Evolutionary conservation across 2,329 filamentous ascomycete genomes (phyloP), one percentile per base, ranked within the genome.

Genomic region (Neofusicoccum cordaticola): DNA sequence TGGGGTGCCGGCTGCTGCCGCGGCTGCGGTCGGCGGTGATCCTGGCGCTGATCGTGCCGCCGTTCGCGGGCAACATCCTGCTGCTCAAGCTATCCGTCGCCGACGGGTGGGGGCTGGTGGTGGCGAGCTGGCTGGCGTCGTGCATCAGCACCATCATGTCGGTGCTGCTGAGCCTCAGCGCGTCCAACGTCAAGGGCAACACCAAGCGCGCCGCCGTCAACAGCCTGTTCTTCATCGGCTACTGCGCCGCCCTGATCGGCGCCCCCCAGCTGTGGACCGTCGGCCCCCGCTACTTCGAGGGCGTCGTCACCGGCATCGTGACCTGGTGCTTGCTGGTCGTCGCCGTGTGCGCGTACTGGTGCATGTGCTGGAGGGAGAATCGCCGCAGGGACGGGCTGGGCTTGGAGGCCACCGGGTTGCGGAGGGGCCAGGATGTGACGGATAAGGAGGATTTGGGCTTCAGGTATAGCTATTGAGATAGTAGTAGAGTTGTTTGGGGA

Each of bases 101-200:
- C 5, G 72, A 76, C 0, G 76, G 78, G 44, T 84, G 82, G 82
- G 80, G 79, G 3, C 76, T 84, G 65, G 81, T 84, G 19, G 77
- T 79, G 2, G 76, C 80, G 0, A 78, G 81, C 0, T 84, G 82
- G 82, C 71, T 84, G 31, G 74, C 79, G 31, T 81, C 79, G 1
- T 79, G 78, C 62, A 81, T 82, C 65, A 79, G 79, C 8, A 73
- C 77, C 34, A 70, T 74, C 37, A 78, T 77, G 77, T 78, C 76
- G 3, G 77, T 81, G 22, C 73, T 81, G 0, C 74, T 83, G 8
- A 79, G 75, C 1, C 74, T 83, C 1, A 76, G 74, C 1, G 81
- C 81, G 0, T 83, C 81, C 2, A 84, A 84, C 63, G 77, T 83
- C 31, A 81, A 82, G 60, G 82, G 83, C 0, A 84, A 84, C 69